Percentiles rank a stretch among this genome's conserved stretches.
These are phyloP conservation scores for Ceriops tagal DNA, from an alignment of 345 rosid species.

Conservation along the genomic window DNA sequence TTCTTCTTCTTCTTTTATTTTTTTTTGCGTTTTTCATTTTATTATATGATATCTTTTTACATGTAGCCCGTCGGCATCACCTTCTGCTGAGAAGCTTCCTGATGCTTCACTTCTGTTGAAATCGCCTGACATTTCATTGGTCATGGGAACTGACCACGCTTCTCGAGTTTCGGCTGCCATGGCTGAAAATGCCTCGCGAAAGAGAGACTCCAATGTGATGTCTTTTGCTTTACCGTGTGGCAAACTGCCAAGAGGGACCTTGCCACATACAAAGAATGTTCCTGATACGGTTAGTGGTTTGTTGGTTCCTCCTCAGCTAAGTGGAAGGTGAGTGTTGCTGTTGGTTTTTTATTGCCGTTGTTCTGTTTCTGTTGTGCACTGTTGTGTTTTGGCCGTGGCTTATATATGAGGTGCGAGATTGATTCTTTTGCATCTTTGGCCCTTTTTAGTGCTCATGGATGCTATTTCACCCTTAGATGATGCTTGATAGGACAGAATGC, in stretches of 20 bases:
- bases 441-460: neutral
- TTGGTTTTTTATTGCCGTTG: neutral
- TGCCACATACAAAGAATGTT: conserved; percentile 46
- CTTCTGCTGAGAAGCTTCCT: conserved; percentile 53
- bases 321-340: conserved; percentile 56
- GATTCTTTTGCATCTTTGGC: neutral
- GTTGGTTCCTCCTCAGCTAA: conserved; percentile 83
- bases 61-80: conserved; percentile 14
- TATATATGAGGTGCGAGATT: no score
- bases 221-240: conserved; percentile 41
- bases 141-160: conserved; percentile 52
- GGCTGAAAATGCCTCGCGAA: conserved; percentile 61
- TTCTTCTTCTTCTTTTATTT: neutral
- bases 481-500: no score
- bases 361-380: neutral
- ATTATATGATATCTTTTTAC: neutral
- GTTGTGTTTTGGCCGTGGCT: neutral
- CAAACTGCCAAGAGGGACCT: conserved; percentile 59
- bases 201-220: conserved; percentile 49
- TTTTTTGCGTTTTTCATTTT: neutral
- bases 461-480: neutral
- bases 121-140: conserved; percentile 34
- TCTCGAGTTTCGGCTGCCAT: conserved; percentile 73
- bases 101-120: conserved; percentile 78
- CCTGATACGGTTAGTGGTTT: conserved; percentile 60